Percentiles rank a stretch among this genome's conserved stretches.
phyloP scores from a whole-genome alignment of 225 moss, liverwort and hornwort species.

The Physcomitrium patens region DNA sequence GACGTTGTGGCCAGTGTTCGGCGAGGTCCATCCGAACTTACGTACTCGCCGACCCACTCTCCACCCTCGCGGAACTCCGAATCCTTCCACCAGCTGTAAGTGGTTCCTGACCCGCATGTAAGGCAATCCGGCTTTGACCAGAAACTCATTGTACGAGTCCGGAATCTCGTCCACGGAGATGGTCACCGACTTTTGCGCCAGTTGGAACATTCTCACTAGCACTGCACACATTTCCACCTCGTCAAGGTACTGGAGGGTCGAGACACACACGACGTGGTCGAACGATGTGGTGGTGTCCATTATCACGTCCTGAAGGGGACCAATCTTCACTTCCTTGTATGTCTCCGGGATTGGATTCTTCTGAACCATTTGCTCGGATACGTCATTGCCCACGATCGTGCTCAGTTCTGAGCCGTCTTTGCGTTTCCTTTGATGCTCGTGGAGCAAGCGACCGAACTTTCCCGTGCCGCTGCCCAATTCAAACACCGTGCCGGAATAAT shows the following conservation, averaged over 20 bases:
- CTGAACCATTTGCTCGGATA: background rate
- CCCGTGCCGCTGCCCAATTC: constrained; percentile 2
- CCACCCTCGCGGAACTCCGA: background rate
- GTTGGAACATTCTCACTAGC: background rate
- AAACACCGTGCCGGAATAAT: background rate
- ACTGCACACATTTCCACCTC: background rate
- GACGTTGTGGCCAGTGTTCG: background rate
- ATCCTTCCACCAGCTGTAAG: background rate
- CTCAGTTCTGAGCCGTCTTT: background rate
- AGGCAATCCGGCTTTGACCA: background rate
- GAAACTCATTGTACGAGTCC: background rate
- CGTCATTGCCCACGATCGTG: background rate
- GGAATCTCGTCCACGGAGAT: background rate
- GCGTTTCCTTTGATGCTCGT: background rate
- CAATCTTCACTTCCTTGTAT: background rate
- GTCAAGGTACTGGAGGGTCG: background rate
- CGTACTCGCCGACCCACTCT: background rate
- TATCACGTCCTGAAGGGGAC: background rate
- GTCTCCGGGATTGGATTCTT: background rate
- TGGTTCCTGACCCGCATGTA: background rate
- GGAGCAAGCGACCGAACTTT: background rate
- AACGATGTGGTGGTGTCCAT: background rate
- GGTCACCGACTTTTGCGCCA: background rate
- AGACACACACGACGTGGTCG: background rate
- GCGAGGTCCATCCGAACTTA: background rate